These are phyloP conservation scores for Umbelopsis isabellina DNA, from an alignment of 192 early-diverging fungal species.

Conservation along the genomic window DNA sequence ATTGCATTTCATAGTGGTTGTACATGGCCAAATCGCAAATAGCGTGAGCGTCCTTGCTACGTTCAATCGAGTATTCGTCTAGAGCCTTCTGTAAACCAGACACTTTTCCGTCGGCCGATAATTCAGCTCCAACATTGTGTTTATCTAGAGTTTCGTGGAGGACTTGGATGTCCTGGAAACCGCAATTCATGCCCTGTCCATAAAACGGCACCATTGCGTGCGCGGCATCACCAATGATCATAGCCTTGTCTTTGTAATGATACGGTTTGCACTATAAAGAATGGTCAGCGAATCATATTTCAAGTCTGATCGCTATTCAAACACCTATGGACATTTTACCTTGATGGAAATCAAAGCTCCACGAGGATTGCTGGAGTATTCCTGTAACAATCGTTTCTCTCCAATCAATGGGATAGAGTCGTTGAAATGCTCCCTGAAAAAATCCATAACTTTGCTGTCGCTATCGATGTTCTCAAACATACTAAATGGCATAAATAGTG, in stretches of 20 bases:
- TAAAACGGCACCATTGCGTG: slow-evolving; percentile 99
- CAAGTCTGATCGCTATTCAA: background rate
- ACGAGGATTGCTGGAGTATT: slow-evolving; percentile 85
- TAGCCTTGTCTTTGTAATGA: slow-evolving; percentile 72
- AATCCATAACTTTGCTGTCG: slow-evolving; percentile 60
- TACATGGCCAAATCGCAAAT: slow-evolving; percentile 94
- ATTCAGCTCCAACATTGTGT: slow-evolving; percentile 41
- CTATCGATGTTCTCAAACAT: slow-evolving; percentile 78
- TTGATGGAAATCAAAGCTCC: slow-evolving; percentile 85
- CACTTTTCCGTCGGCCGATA: slow-evolving; percentile 14
- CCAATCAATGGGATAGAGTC: slow-evolving; percentile 84
- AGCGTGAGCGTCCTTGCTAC: slow-evolving; percentile 77
- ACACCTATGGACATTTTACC: slow-evolving; percentile 39
- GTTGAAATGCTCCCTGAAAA: slow-evolving; percentile 77
- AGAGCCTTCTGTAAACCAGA: slow-evolving; percentile 61
- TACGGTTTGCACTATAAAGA: slow-evolving; percentile 73
- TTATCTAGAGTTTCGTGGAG: slow-evolving; percentile 63
- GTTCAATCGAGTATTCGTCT: slow-evolving; percentile 69
- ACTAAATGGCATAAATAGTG: slow-evolving; percentile 92
- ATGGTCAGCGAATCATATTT: background rate
- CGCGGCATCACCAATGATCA: slow-evolving; percentile 94
- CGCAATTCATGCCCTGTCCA: slow-evolving; percentile 98
- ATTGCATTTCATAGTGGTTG: slow-evolving; percentile 95
- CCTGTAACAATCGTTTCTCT: slow-evolving; percentile 64
- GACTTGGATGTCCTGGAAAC: slow-evolving; percentile 89